Evolutionary conservation across 306 rosid genomes (phyloP), one percentile per base, ranked within the genome.

Genomic region (Canavalia gladiata): DNA sequence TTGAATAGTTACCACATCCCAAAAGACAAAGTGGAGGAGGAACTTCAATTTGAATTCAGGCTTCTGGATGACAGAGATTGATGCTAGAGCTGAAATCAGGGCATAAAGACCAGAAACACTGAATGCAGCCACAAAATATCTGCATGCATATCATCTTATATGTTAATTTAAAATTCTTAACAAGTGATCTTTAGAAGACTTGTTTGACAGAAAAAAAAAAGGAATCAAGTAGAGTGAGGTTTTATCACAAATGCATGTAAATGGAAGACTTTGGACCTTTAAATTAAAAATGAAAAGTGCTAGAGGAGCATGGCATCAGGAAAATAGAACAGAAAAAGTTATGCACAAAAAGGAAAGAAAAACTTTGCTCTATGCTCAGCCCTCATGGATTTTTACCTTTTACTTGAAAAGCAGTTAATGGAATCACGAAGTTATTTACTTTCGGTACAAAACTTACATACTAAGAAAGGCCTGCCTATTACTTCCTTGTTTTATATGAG

Each of bases 71-170:
- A 88, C 80, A 18, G 81, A 81, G 75, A 92, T 31, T 50, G 92
- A 94, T 74, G 88, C 90, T 6, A 90, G 82, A 10, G 78, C 33
- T 0, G 92, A 90, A n/a, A 88, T 7, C 65, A 94, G 72, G 43
- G 87, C 79, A 72, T 91, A 94, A 39, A 91, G 87, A 67, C 90
- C 94, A 25, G 94, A 71, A 63, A 91, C 81, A 45, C 86, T 82
- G 78, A 93, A 83, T 29, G 95, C 97, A 49, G 73, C 93, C 81
- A 93, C 84, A 80, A 90, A 91, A 79, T 91, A 93, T 89, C 94
- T 91, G 90, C 87, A 83, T 49, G 47, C 56, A 75, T 46, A 59
- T 68, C 52, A 47, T 72, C 4, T 63, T 71, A 75, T 9, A 4
- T 31, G 69, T 60, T 64, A 69, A 78, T 68, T 67, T 68, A 11